Evolutionary conservation across 768 basidiomycete genomes (phyloP).

Genomic region (Hypholoma fasciculare): DNA sequence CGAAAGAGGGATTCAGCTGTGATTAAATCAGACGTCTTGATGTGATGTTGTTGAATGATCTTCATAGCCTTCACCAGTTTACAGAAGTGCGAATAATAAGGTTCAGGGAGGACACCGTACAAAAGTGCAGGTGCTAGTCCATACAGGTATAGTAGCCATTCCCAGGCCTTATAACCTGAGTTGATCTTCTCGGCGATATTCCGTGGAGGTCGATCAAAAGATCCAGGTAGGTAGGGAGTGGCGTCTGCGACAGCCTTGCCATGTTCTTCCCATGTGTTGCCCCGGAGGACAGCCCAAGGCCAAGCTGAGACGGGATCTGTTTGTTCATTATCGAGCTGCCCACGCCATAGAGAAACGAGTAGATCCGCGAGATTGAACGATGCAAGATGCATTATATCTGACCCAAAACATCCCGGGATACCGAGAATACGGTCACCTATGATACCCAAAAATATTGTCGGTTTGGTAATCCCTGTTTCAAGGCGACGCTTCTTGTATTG

Average conservation of each 20-base stretch:
- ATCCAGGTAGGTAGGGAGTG: slow-evolving; percentile 33
- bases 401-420: slow-evolving; percentile 21
- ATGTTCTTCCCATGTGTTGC: slow-evolving; percentile 32
- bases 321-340: slow-evolving; percentile 16
- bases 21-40: slow-evolving; percentile 11
- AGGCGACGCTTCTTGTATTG: slow-evolving; percentile 2
- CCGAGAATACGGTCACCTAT: not conserved
- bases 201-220: slow-evolving; percentile 40
- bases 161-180: slow-evolving; percentile 24
- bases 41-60: slow-evolving; percentile 23
- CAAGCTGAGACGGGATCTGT: slow-evolving; percentile 23
- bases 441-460: slow-evolving; percentile 18
- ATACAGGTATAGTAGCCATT: slow-evolving; percentile 26
- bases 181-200: slow-evolving; percentile 29
- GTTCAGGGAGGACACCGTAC: slow-evolving; percentile 19
- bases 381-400: slow-evolving; percentile 40
- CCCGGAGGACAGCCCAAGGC: slow-evolving; percentile 28
- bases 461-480: slow-evolving; percentile 1
- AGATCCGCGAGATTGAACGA: slow-evolving; percentile 39
- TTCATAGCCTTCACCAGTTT: slow-evolving; percentile 24
- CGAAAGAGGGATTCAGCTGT: slow-evolving; percentile 17
- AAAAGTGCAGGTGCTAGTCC: slow-evolving; percentile 27
- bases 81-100: slow-evolving; percentile 12
- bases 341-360: slow-evolving; percentile 33
- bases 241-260: slow-evolving; percentile 29